These are phyloP conservation scores for Termitomyces heimii DNA, from an alignment of 768 basidiomycete genomes.

Conservation along the genomic window DNA sequence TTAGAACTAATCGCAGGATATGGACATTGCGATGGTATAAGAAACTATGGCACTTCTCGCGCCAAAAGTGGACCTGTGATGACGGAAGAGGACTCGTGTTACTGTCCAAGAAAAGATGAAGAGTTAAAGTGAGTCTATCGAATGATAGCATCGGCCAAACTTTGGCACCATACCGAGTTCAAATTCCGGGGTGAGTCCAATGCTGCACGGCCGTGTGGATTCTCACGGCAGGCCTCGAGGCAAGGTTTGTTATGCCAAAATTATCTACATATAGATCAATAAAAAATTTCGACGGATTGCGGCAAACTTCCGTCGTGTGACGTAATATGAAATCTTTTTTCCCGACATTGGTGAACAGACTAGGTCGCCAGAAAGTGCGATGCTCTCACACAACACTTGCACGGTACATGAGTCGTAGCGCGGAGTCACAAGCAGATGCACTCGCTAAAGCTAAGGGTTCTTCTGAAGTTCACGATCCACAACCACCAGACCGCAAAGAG, in stretches of 20 bases:
- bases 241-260: too few relatives aligned
- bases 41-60: background rate
- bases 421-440: slow-evolving; percentile 13
- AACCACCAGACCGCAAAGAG: background rate
- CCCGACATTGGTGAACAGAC: slow-evolving; percentile 9
- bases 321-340: slow-evolving; percentile 18
- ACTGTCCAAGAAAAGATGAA: background rate
- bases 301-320: slow-evolving; percentile 6
- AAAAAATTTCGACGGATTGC: background rate
- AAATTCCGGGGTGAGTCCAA: too few relatives aligned
- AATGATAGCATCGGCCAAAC: background rate
- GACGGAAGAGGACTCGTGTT: background rate
- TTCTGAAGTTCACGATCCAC: background rate
- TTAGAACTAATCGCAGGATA: background rate
- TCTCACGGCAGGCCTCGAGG: too few relatives aligned
- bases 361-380: slow-evolving; percentile 10
- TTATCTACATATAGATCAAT: too few relatives aligned
- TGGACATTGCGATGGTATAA: background rate
- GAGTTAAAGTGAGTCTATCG: background rate
- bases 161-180: background rate
- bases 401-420: slow-evolving; percentile 21
- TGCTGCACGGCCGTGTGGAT: too few relatives aligned
- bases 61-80: background rate
- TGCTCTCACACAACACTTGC: background rate
- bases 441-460: background rate